phyloP scores from a whole-genome alignment of 441 rosid species.

The Gossypium schwendimanii region DNA sequence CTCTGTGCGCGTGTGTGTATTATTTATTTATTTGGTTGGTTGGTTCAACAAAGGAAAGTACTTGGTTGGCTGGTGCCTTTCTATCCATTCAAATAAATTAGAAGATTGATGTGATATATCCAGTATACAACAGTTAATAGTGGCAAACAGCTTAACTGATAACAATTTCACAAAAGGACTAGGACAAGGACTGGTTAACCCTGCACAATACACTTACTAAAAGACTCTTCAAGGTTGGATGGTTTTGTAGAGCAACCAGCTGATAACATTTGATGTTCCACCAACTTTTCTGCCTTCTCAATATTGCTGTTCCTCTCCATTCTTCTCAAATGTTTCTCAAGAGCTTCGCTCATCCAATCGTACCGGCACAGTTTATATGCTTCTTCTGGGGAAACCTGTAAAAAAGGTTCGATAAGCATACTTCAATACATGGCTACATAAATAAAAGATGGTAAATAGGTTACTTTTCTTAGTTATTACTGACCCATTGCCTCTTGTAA shows the following conservation, averaged over 20 bases:
- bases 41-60: too few relatives aligned
- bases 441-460: neutral
- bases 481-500: constrained; percentile 53
- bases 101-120: too few relatives aligned
- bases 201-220: neutral
- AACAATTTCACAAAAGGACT: neutral
- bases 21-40: too few relatives aligned
- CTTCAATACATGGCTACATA: neutral
- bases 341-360: constrained; percentile 62
- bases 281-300: constrained; percentile 1
- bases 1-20: too few relatives aligned
- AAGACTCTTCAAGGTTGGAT: neutral
- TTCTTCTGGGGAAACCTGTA: constrained; percentile 38
- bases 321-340: constrained; percentile 22
- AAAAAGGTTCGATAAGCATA: neutral
- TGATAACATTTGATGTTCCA: neutral
- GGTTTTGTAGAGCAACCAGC: neutral
- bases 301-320: constrained; percentile 7
- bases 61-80: too few relatives aligned
- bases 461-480: neutral
- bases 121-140: too few relatives aligned
- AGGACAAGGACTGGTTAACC: neutral
- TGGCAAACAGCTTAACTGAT: too few relatives aligned
- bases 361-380: constrained; percentile 48
- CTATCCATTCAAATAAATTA: too few relatives aligned